Evolutionary conservation across 2,329 filamentous ascomycete species (phyloP).

Genomic region (Aspergillus sp.): DNA sequence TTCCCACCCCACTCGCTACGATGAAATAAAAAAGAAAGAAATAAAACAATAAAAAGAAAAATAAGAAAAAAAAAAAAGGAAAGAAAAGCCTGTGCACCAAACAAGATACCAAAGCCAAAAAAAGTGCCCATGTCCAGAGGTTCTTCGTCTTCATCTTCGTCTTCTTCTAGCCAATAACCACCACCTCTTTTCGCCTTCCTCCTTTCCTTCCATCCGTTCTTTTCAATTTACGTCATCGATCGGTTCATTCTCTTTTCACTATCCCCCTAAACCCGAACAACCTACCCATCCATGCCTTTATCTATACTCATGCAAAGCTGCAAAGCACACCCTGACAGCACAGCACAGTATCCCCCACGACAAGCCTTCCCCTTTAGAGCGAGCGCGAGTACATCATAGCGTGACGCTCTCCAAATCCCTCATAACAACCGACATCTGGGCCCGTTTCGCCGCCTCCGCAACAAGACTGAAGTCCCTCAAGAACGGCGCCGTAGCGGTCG

Average conservation of each 20-base stretch:
- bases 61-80: not conserved
- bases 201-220: not conserved
- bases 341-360: no score
- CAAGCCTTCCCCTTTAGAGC: no score
- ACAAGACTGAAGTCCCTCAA: constrained; percentile 81
- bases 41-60: no score
- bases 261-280: not conserved
- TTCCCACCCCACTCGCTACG: not conserved
- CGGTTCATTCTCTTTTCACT: not conserved
- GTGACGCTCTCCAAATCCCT: constrained; percentile 67
- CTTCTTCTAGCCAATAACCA: not conserved
- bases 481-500: constrained; percentile 57
- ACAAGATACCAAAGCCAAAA: not conserved
- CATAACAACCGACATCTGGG: constrained; percentile 85
- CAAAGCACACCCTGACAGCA: no score
- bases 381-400: constrained; percentile 21
- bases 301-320: no score
- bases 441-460: constrained; percentile 88
- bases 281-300: not conserved
- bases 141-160: not conserved
- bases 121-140: not conserved
- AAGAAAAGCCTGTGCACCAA: not conserved
- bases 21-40: not conserved
- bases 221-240: not conserved
- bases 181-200: not conserved